phyloP scores from a whole-genome alignment of 306 rosid genomes.

The Casuarina glauca region DNA sequence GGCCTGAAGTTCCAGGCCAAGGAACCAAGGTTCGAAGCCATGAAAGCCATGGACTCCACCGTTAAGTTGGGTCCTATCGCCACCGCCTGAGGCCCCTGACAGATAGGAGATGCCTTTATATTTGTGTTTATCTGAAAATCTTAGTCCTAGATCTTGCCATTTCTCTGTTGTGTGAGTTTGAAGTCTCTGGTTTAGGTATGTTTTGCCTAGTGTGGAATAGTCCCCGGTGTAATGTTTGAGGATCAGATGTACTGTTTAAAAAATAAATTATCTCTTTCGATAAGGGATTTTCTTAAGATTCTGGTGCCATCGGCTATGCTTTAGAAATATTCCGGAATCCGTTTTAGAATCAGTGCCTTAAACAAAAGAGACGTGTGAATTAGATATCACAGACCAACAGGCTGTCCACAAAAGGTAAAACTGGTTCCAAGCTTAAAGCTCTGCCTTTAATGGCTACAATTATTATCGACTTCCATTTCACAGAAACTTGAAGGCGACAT shows the following conservation, averaged over 20 bases:
- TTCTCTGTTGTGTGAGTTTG: slow-evolving; percentile 15
- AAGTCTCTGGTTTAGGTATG: slow-evolving; percentile 23
- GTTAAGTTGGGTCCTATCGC: slow-evolving; percentile 50
- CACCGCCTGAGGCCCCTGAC: slow-evolving; percentile 43
- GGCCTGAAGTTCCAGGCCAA: slow-evolving; percentile 91
- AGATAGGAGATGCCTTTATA: neutral
- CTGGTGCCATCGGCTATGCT: slow-evolving; percentile 26
- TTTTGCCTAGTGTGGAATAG: neutral
- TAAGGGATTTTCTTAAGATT: slow-evolving; percentile 29
- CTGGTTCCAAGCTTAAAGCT: neutral
- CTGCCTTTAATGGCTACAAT: neutral
- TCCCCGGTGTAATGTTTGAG: slow-evolving; percentile 23
- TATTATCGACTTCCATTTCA: neutral
- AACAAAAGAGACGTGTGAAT: slow-evolving; percentile 4
- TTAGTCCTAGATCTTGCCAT: slow-evolving; percentile 2
- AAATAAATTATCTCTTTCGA: slow-evolving; percentile 26
- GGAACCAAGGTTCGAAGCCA: slow-evolving; percentile 93
- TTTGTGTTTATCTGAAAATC: slow-evolving; percentile 23
- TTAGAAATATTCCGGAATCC: slow-evolving; percentile 1
- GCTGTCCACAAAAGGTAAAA: neutral
- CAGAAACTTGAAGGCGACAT: neutral
- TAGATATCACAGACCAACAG: neutral
- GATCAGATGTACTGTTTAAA: slow-evolving; percentile 29
- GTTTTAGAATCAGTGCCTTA: neutral
- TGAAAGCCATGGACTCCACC: slow-evolving; percentile 62